A percentile compares a stretch with the other conserved stretches of the same genome.
Evolutionary conservation across 1,284 basidiomycete species (phyloP).

Genomic region (Tylopilus microsporus): DNA sequence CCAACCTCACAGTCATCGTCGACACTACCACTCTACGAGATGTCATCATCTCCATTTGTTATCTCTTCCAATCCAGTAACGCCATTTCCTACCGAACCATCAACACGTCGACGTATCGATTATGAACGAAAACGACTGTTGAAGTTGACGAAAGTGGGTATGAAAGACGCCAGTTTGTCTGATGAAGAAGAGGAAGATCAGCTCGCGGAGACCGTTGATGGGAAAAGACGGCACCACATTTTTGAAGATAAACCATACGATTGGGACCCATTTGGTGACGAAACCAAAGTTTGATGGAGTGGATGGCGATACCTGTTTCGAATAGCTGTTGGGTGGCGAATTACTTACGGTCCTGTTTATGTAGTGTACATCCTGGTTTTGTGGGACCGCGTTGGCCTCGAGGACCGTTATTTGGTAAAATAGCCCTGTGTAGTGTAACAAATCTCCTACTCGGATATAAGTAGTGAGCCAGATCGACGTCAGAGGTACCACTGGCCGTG

Average conservation of each 20-base stretch:
- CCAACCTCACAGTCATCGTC: slow-evolving; percentile 22
- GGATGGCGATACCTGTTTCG: not conserved
- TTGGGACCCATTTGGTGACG: slow-evolving; percentile 30
- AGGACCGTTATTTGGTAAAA: no score
- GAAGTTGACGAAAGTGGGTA: slow-evolving; percentile 28
- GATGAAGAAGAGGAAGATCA: slow-evolving; percentile 27
- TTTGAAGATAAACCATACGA: slow-evolving; percentile 29
- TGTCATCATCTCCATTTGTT: slow-evolving; percentile 23
- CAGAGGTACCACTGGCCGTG: no score
- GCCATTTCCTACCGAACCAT: slow-evolving; percentile 27
- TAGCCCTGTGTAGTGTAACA: no score
- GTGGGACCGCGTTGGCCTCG: no score
- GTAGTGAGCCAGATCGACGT: no score
- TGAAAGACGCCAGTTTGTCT: slow-evolving; percentile 25
- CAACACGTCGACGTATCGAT: slow-evolving; percentile 29
- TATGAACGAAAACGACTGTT: slow-evolving; percentile 28
- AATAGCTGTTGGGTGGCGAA: not conserved
- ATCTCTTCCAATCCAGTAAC: slow-evolving; percentile 31
- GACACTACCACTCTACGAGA: slow-evolving; percentile 27
- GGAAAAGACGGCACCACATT: slow-evolving; percentile 25
- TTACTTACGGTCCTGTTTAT: slow-evolving; percentile 3
- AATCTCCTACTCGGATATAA: no score
- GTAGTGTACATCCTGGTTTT: no score
- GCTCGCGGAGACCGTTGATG: slow-evolving; percentile 6
- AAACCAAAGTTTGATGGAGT: slow-evolving; percentile 18